Evolutionary conservation across 345 rosid species (phyloP).

Genomic region (Stellera chamaejasme): DNA sequence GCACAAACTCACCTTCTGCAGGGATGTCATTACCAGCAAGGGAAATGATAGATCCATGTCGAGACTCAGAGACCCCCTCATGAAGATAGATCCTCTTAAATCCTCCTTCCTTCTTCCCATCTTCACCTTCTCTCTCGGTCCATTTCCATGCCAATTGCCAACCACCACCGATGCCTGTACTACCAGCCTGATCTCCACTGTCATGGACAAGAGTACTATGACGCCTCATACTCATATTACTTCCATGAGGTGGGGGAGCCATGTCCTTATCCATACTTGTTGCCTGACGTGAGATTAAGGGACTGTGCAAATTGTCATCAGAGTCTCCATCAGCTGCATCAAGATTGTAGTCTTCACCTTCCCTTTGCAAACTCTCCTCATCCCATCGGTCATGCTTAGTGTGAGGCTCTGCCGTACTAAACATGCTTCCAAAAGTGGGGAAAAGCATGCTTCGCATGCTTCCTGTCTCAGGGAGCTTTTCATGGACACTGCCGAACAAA

Average conservation of each 20-base stretch:
- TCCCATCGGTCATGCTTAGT: constrained; percentile 72
- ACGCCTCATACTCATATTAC: constrained; percentile 55
- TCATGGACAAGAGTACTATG: constrained; percentile 67
- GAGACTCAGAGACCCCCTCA: constrained; percentile 63
- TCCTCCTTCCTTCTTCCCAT: constrained; percentile 65
- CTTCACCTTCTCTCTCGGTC: constrained; percentile 58
- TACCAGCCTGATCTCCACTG: constrained; percentile 42
- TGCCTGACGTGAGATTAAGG: constrained; percentile 85
- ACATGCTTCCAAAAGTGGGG: constrained; percentile 88
- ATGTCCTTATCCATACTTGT: constrained; percentile 77
- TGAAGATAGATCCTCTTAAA: constrained; percentile 83
- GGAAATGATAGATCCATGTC: constrained; percentile 73
- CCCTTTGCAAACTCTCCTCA: constrained; percentile 70
- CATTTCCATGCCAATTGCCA: constrained; percentile 98
- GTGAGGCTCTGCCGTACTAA: constrained; percentile 58
- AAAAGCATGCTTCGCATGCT: constrained; percentile 68
- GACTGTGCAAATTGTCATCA: constrained; percentile 76
- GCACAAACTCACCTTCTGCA: constrained; percentile 60
- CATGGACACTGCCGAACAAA: constrained; percentile 87
- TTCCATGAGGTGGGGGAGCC: constrained; percentile 49
- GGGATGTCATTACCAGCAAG: constrained; percentile 48
- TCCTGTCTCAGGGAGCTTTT: constrained; percentile 74
- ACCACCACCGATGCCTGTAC: constrained; percentile 92
- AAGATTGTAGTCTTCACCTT: constrained; percentile 49
- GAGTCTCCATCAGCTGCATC: constrained; percentile 59